Evolutionary conservation across 768 basidiomycete species (phyloP).

Genomic region (Lactifluus volemus): DNA sequence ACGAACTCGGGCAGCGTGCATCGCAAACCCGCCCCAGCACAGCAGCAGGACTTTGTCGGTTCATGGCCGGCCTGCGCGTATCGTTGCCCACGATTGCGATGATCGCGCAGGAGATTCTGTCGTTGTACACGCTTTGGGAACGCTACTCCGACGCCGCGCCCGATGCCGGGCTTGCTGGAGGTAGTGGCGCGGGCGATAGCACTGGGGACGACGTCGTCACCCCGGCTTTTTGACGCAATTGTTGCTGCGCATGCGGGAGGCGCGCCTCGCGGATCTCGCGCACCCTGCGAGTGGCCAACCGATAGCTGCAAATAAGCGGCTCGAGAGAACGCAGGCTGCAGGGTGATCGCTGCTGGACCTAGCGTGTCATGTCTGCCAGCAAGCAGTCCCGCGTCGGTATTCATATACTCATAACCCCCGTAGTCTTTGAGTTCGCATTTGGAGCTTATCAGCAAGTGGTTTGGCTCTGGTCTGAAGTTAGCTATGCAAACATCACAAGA

Average conservation of each 20-base stretch:
- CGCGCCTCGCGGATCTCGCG: conserved; percentile 46
- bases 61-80: conserved; percentile 81
- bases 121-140: conserved; percentile 85
- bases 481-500: too few species aligned
- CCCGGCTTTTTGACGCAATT: conserved; percentile 48
- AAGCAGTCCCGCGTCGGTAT: too few species aligned
- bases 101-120: conserved; percentile 85
- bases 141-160: conserved; percentile 61
- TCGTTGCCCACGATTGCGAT: conserved; percentile 73
- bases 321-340: conserved; percentile 63
- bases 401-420: too few species aligned
- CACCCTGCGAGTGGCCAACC: conserved; percentile 42
- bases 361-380: too few species aligned
- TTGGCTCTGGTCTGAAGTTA: too few species aligned
- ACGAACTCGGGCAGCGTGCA: conserved; percentile 29
- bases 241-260: conserved; percentile 60
- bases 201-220: conserved; percentile 36
- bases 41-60: conserved; percentile 62
- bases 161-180: conserved; percentile 12
- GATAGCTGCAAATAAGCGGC: conserved; percentile 57
- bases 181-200: conserved; percentile 17
- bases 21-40: conserved; percentile 21
- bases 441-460: too few species aligned
- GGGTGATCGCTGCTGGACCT: conserved; percentile 27
- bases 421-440: too few species aligned